These are phyloP conservation scores for Crithidia fasciculata DNA, from an alignment of 208 protist species.

Conservation along the genomic window DNA sequence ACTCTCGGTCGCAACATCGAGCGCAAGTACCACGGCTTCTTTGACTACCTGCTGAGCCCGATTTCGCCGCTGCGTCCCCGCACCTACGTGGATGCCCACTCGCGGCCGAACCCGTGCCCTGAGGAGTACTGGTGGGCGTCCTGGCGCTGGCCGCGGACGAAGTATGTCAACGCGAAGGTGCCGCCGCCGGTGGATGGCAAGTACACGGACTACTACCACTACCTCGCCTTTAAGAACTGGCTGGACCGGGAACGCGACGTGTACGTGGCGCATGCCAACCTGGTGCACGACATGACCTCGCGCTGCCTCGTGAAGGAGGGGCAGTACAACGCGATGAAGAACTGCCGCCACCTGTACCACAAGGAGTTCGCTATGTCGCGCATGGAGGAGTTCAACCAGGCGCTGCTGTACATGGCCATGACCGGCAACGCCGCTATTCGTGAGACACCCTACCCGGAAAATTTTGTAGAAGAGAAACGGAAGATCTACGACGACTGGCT, in stretches of 20 bases:
- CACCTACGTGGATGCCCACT: conserved; percentile 76
- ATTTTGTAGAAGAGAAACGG: conserved; percentile 87
- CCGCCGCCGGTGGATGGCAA: conserved; percentile 78
- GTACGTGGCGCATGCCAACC: conserved; percentile 77
- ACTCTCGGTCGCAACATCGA: conserved; percentile 49
- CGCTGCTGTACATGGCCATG: conserved; percentile 86
- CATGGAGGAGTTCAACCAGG: conserved; percentile 85
- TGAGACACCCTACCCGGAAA: conserved; percentile 83
- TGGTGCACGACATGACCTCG: conserved; percentile 78
- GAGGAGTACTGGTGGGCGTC: conserved; percentile 86
- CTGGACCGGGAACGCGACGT: conserved; percentile 81
- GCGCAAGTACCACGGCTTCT: conserved; percentile 57
- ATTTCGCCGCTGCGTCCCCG: conserved; percentile 58
- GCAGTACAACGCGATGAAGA: conserved; percentile 90
- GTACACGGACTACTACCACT: conserved; percentile 89
- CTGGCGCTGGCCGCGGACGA: conserved; percentile 81
- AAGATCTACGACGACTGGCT: conserved; percentile 92
- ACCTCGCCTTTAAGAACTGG: conserved; percentile 85
- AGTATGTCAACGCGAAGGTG: conserved; percentile 88
- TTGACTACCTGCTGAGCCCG: conserved; percentile 71
- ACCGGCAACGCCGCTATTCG: conserved; percentile 86
- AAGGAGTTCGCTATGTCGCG: conserved; percentile 86
- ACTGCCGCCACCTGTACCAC: conserved; percentile 83
- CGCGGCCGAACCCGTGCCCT: conserved; percentile 79
- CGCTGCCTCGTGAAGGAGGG: conserved; percentile 83